phyloP scores from a whole-genome alignment of 2,329 filamentous ascomycete species.

The Monosporascus sp. region DNA sequence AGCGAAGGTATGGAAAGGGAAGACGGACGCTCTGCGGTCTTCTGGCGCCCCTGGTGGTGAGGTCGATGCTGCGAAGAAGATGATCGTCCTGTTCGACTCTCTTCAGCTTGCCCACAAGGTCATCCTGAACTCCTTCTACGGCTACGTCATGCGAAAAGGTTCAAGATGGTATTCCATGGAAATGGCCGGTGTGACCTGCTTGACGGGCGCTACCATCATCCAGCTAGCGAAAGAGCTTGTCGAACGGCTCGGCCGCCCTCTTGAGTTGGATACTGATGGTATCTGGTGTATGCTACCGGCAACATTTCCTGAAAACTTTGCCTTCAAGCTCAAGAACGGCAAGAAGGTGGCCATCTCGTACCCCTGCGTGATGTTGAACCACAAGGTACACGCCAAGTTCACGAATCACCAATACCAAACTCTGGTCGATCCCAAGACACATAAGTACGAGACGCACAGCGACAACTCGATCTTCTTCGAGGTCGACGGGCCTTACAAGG shows the following conservation, averaged over 20 bases:
- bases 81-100: slow-evolving; percentile 95
- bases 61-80: slow-evolving; percentile 94
- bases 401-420: slow-evolving; percentile 98
- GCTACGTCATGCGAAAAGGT: slow-evolving; percentile 98
- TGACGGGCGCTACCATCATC: slow-evolving; percentile 95
- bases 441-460: slow-evolving; percentile 93
- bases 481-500: slow-evolving; percentile 94
- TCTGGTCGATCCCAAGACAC: slow-evolving; percentile 68
- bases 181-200: slow-evolving; percentile 96
- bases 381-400: slow-evolving; percentile 88
- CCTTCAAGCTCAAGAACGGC: slow-evolving; percentile 88
- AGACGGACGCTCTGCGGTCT: slow-evolving; percentile 80
- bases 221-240: slow-evolving; percentile 92
- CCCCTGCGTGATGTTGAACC: slow-evolving; percentile 98
- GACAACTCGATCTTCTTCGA: slow-evolving; percentile 99
- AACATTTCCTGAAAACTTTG: slow-evolving; percentile 93
- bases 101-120: slow-evolving; percentile 97
- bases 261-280: slow-evolving; percentile 96
- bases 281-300: slow-evolving; percentile 99
- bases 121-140: slow-evolving; percentile 98
- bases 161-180: slow-evolving; percentile 99
- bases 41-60: slow-evolving; percentile 71
- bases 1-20: slow-evolving; percentile 97
- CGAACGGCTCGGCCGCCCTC: slow-evolving; percentile 83
- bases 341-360: slow-evolving; percentile 98